Evolutionary conservation across 495 filamentous ascomycete genomes (phyloP), one percentile per base, ranked within the genome.

Genomic region (Beverwykella pulmonaria): DNA sequence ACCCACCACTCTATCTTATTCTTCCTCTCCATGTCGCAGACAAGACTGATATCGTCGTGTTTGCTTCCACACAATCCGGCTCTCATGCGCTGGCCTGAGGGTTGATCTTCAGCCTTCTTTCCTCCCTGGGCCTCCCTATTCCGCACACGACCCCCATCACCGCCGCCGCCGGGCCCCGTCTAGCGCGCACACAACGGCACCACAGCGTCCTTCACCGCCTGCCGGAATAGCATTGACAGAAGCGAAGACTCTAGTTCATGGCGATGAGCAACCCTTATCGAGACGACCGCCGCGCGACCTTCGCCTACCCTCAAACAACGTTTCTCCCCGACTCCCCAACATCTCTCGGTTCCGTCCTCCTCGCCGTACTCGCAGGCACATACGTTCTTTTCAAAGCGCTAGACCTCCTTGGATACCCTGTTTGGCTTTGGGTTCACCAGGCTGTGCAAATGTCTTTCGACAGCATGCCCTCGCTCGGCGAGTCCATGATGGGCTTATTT

Each of bases 61-160:
- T 68, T 68, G 69, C 56, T 49, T 19, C 20, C 15, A 58, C 32
- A 20, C 23, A 53, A 23, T 22, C 23, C 50, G 23, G 30, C 53
- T 15, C 60, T 25, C 32, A 56, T 63, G 56, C 65, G 69, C 65
- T 68, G 65, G 69, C 69, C 69, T 12, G 61, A 68, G 57, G 65
- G 69, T 27, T 68, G 59, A 61, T 50, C 9, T 7, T n/a, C n/a
- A 10, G 32, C 36, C 53, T 5, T 32, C 12, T 15, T 25, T 20
- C 30, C 19, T 41, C 9, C n/a, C n/a, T n/a, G n/a, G n/a, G n/a
- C n/a, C n/a, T n/a, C 20, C 27, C 32, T n/a, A 17, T 34, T 27
- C 64, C 22, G 32, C 49, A 52, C 26, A 44, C 63, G 23, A 23
- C 55, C 41, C 54, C 30, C 25, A 23, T n/a, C 54, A 57, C 54